Conservation (phyloP, 495 filamentous ascomycete species). For the Chaetomium cochliodes region DNA sequence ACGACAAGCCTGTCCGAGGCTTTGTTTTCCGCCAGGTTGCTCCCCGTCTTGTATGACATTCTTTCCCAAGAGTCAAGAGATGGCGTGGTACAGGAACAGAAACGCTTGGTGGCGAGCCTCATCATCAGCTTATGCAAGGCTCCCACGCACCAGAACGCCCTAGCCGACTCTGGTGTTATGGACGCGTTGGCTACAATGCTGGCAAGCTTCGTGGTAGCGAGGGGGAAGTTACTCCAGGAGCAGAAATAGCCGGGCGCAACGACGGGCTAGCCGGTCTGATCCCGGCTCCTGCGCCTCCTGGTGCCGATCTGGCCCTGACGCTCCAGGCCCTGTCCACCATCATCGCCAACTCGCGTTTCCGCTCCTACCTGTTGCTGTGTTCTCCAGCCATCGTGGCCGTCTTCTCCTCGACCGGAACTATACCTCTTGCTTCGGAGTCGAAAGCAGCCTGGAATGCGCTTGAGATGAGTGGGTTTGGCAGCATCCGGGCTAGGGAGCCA, state of each 20-base stretch:
- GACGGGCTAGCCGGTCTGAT: slow-evolving; percentile 49
- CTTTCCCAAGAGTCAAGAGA: slow-evolving; percentile 58
- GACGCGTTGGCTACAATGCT: slow-evolving; percentile 77
- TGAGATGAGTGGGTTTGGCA: slow-evolving; percentile 34
- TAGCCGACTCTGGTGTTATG: slow-evolving; percentile 71
- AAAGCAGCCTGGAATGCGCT: slow-evolving; percentile 41
- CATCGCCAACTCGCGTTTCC: slow-evolving; percentile 73
- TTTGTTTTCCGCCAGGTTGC: slow-evolving; percentile 60
- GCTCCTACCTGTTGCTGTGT: slow-evolving; percentile 73
- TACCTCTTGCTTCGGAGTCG: slow-evolving; percentile 26
- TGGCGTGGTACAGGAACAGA: slow-evolving; percentile 58
- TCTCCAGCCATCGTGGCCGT: slow-evolving; percentile 72
- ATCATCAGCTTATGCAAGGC: slow-evolving; percentile 63
- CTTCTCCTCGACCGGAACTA: slow-evolving; percentile 53
- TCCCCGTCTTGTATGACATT: slow-evolving; percentile 61
- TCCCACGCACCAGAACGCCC: slow-evolving; percentile 63
- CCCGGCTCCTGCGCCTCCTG: slow-evolving; percentile 57
- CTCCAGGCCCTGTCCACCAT: slow-evolving; percentile 81
- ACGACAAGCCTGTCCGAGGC: slow-evolving; percentile 53
- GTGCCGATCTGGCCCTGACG: slow-evolving; percentile 63
- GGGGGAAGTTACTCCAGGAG: slow-evolving; percentile 65
- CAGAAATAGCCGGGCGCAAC: slow-evolving; percentile 43
- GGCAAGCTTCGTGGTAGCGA: slow-evolving; percentile 66
- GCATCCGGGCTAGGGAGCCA: slow-evolving; percentile 27
- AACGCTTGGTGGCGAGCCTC: slow-evolving; percentile 61